Evolutionary conservation across 2,329 filamentous ascomycete genomes (phyloP), one percentile per base, ranked within the genome.

Genomic region (Colletotrichum sp.): DNA sequence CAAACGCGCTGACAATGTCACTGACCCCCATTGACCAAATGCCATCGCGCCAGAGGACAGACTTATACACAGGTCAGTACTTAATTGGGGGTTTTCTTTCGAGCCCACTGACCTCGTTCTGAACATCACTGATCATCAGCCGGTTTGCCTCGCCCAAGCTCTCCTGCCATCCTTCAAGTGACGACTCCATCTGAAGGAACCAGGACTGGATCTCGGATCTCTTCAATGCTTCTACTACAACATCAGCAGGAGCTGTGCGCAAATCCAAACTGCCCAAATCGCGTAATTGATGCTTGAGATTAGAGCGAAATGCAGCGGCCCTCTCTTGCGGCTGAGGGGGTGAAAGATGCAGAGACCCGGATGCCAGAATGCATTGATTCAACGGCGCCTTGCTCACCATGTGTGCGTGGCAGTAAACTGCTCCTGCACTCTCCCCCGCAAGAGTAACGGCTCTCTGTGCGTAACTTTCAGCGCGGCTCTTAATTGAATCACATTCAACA

Each of bases 401-500:
- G 78, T 86, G 86, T 2, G 85, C 87, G 77, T 89, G 87, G 6
- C 81, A 82, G 28, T 87, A 88, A 2, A 88, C 81, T 4, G 84
- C 87, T 0, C 87, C 87, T 0, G 87, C 87, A 60, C 87, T 89
- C 75, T 89, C 87, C 6, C 87, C 87, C 1, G 83, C 83, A 3
- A 89, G 70, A 0, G 86, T 88, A 8, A 89, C 83, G 26, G 83
- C 83, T 26, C 84, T 87, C 10, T 32, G 9, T 13, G 21, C 21
- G 14, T 21, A 24, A 14, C 18, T 10, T 57, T 73, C 32, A 73
- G 70, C 26, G 59, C 59, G 32, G 12, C 7, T 61, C 26, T 21
- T 61, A 14, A 34, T 34, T 34, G 28, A n/a, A 7, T 13, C 28
- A 5, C 28, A 61, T 4, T 13, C n/a, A 52, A 52, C n/a, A 52